Base-by-base conservation (phyloP, 169 alveolate genomes). In the Babesia caballi region DNA sequence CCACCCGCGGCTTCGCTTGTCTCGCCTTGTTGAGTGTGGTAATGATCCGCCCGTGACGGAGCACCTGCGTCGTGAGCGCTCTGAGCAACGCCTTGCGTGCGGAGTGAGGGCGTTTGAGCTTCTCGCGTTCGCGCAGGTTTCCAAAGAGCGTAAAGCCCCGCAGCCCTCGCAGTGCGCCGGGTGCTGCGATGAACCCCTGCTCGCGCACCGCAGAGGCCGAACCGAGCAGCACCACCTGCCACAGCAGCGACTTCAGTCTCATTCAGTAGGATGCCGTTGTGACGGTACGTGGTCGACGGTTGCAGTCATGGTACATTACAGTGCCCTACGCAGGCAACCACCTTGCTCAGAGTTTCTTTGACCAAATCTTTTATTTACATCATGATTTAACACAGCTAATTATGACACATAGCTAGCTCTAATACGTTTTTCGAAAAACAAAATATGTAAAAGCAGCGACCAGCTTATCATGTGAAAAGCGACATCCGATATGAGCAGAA, bases 1-100 rank as follows among this genome's bases (percentile, higher is more conserved):
- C 93, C 12, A 88, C 90, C 54, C 73, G 68, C 36, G 89, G 86
- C 54, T 85, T 66, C n/a, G 93, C 78, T 51, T 83, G 90, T 42
- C 84, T 72, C 12, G 93, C 93, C 83, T 88, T 88, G 82, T 83
- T 87, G 36, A 81, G 82, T 1, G 93, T 88, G 30, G 93, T 88
- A 15, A 88, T 63, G 51, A 88, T 88, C 50, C 88, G 75, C 8
- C 93, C 93, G 38, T 88, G 90, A n/a, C 93, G 53, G 14, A 88
- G 75, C 17, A 87, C 85, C 71, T 83, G 82, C 14, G 93, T 88
- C 14, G 93, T 83, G 67, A 88, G 69, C n/a, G 93, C 90, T 30
- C 93, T 59, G 36, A 88, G 80, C 17, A 88, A 73, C 8, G 93
- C 93, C 72, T 80, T 88, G 17, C 93, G 68, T 38, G 83, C 86